These are phyloP conservation scores for rapeseed (Brassica napus) DNA, from an alignment of 345 rosid genomes.

Conservation along the genomic window DNA sequence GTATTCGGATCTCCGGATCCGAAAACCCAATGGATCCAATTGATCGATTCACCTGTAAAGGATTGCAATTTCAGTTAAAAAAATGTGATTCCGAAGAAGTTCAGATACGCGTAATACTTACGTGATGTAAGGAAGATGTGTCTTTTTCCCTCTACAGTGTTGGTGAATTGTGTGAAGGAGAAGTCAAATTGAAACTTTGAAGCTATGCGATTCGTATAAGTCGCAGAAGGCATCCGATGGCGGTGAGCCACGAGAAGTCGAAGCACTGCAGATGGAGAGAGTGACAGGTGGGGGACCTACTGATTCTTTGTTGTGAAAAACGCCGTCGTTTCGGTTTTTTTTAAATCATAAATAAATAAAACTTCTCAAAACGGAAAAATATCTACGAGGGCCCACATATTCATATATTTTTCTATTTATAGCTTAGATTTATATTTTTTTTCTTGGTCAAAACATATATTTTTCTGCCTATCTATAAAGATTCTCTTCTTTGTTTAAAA, in stretches of 20 bases:
- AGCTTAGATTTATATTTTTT: too few relatives aligned
- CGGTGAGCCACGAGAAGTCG: constrained; percentile 37
- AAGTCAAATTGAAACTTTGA: constrained; percentile 30
- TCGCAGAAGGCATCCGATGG: neutral
- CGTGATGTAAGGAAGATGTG: neutral
- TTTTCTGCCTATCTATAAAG: too few relatives aligned
- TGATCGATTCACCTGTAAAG: neutral
- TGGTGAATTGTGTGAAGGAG: constrained; percentile 20
- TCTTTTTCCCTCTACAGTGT: neutral
- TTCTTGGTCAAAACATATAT: too few relatives aligned
- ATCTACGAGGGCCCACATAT: neutral
- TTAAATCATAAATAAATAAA: too few relatives aligned
- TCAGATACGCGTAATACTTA: constrained; percentile 13
- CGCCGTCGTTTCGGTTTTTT: neutral
- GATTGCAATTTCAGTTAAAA: neutral
- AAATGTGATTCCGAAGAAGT: neutral
- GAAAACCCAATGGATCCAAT: constrained; percentile 21
- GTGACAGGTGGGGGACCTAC: neutral
- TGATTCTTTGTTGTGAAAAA: neutral
- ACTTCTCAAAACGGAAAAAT: neutral
- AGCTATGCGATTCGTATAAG: constrained; percentile 11
- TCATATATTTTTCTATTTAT: too few relatives aligned
- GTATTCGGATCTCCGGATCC: constrained; percentile 27
- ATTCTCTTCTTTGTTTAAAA: too few relatives aligned
- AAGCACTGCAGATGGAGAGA: constrained; percentile 16